A percentile compares a stretch with the other conserved stretches of the same genome.
phyloP scores from a whole-genome alignment of 257 asterid species.

The Nicotiana tabacum region DNA sequence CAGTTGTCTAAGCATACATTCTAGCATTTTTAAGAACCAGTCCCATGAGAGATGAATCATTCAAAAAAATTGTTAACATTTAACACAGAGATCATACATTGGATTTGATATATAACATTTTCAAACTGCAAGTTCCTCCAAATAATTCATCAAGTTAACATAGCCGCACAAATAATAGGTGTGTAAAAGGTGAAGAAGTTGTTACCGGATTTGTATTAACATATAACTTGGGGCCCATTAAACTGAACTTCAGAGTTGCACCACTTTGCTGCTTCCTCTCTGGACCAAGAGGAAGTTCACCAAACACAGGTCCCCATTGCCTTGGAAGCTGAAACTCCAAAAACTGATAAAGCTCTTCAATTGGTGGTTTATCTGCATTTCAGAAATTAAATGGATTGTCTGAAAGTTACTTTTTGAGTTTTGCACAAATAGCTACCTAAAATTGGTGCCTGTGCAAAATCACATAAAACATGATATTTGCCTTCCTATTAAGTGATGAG shows the following conservation, averaged over 20 bases:
- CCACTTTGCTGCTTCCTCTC: conserved; percentile 69
- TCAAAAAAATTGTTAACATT: no score
- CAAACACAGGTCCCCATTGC: conserved; percentile 95
- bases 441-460: no score
- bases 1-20: no score
- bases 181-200: not conserved
- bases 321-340: conserved; percentile 93
- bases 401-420: no score
- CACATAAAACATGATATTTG: not conserved
- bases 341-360: conserved; percentile 93
- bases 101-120: no score
- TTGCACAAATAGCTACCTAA: no score
- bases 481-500: not conserved
- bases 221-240: conserved; percentile 83
- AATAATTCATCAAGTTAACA: no score
- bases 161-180: no score
- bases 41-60: no score
- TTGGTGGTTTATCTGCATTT: conserved; percentile 84
- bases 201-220: conserved; percentile 63
- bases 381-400: no score
- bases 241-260: conserved; percentile 79
- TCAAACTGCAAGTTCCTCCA: no score
- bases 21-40: no score
- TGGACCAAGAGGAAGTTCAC: conserved; percentile 95
- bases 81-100: not conserved